Base-by-base conservation (phyloP, 495 filamentous ascomycete species). In the Neurospora sublineolata region DNA sequence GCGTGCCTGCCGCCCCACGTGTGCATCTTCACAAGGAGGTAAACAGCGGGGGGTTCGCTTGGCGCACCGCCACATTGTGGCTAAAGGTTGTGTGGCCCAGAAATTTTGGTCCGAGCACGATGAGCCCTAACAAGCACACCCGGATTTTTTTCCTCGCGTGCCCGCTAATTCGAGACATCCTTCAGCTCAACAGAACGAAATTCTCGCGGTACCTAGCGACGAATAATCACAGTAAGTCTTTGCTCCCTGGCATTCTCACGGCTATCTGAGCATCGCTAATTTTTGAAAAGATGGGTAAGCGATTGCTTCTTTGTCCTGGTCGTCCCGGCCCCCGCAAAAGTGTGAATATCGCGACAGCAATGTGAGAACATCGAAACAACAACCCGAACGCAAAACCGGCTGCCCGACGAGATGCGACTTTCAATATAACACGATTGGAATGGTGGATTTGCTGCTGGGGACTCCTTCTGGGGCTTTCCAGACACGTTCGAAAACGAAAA, bases 241-340 rank as follows among this genome's bases (percentile, higher is more conserved):
- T 41, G 67, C 64, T 64, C n/a, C 42, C 20, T 67, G 68, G 12
- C 60, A 42, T 37, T 64, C 38, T 27, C 20, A 14, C 30, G 42
- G 27, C n/a, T 37, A 30, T 20, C 39, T 4, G 40, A 30, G 37
- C 37, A 64, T 44, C 20, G 72, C 79, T 80, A 72, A 83, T 74
- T 72, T 73, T 69, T 39, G 4, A 73, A 70, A 70, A 85, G 83
- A 85, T 85, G 83, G 83, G 83, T 85, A 85, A 85, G 83, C 82
- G 72, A 72, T 71, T 71, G 77, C 69, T 68, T 73, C 73, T 79
- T 76, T 41, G 52, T 71, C 14, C 44, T 58, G 52, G 52, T 33
- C 52, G 52, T 64, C 52, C 52, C 14, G 52, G 27, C 52, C 52
- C 27, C 12, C 16, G 52, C 52, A 64, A 33, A 64, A 33, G 3